phyloP scores from a whole-genome alignment of 805 yeast species.

The Wickerhamomyces subpelliculosus region DNA sequence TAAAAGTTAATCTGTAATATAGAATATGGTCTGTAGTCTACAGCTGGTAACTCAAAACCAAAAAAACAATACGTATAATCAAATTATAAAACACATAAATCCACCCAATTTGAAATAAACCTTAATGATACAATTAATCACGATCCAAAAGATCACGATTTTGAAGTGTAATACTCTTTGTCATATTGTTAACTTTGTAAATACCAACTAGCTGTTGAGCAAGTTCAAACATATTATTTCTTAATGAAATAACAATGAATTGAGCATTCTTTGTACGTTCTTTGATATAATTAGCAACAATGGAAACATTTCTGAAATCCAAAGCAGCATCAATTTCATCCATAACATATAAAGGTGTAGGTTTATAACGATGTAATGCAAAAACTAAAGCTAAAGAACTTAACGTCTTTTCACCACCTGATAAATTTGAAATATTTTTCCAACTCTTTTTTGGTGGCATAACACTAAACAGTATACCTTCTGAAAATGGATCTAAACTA shows the following conservation, averaged over 20 bases:
- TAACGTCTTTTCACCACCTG: slow-evolving; percentile 97
- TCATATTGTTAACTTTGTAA: slow-evolving; percentile 88
- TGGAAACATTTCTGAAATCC: slow-evolving; percentile 93
- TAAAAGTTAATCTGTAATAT: not conserved
- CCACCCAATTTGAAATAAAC: too few relatives aligned
- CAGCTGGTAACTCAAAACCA: too few relatives aligned
- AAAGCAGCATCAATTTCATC: slow-evolving; percentile 99
- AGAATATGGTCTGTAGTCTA: too few relatives aligned
- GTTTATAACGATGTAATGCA: slow-evolving; percentile 92
- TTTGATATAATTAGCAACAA: slow-evolving; percentile 94
- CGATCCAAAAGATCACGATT: slow-evolving; percentile 44
- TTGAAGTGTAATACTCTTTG: slow-evolving; percentile 72
- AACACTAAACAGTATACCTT: slow-evolving; percentile 92
- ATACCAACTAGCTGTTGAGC: slow-evolving; percentile 94
- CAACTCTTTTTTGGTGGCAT: slow-evolving; percentile 99
- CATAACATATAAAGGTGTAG: slow-evolving; percentile 97
- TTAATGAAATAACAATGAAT: slow-evolving; percentile 86
- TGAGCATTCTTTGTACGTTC: slow-evolving; percentile 96
- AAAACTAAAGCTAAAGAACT: slow-evolving; percentile 93
- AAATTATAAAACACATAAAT: too few relatives aligned
- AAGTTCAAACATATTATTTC: slow-evolving; percentile 97
- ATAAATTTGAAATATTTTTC: slow-evolving; percentile 89
- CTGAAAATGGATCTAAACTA: slow-evolving; percentile 94
- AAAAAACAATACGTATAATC: too few relatives aligned
- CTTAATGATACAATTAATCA: too few relatives aligned